Evolutionary conservation across 2,329 filamentous ascomycete genomes (phyloP).

Genomic region (Penicillium concentricum): DNA sequence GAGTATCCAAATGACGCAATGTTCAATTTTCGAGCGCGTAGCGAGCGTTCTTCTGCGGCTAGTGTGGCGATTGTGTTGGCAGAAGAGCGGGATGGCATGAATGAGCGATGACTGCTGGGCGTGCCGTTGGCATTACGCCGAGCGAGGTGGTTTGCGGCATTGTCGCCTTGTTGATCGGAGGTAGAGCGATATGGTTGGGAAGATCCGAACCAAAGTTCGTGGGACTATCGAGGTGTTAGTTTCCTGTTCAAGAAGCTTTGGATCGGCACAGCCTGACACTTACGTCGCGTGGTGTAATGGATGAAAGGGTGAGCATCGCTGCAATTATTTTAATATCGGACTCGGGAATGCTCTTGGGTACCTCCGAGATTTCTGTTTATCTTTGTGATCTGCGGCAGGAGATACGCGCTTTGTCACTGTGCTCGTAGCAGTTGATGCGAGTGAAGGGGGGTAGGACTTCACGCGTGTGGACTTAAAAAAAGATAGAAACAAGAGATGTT

Average conservation of each 20-base stretch:
- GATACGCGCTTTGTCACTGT: not conserved
- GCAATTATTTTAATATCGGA: not conserved
- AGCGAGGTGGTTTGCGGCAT: conserved; percentile 21
- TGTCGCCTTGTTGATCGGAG: conserved; percentile 33
- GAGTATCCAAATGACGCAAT: conserved; percentile 82
- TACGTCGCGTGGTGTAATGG: conserved; percentile 70
- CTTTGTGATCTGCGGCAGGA: not conserved
- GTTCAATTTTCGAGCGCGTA: conserved; percentile 74
- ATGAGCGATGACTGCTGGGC: conserved; percentile 22
- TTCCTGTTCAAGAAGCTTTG: conserved; percentile 18
- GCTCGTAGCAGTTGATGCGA: not conserved
- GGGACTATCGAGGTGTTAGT: conserved; percentile 52
- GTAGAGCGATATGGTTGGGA: conserved; percentile 50
- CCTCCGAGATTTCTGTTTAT: not conserved
- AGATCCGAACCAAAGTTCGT: conserved; percentile 72
- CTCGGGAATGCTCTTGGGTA: not conserved
- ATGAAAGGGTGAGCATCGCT: conserved; percentile 62
- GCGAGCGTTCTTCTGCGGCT: conserved; percentile 71
- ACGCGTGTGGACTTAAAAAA: not conserved
- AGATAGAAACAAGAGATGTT: not conserved
- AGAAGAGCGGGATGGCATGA: conserved; percentile 51
- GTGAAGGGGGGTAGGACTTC: not conserved
- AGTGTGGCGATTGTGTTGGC: conserved; percentile 67
- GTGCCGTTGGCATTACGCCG: conserved; percentile 29
- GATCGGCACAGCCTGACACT: conserved; percentile 26